Base-by-base conservation (phyloP, 176 grass and related monocot species). In the Bolboschoenus planiculmis region DNA sequence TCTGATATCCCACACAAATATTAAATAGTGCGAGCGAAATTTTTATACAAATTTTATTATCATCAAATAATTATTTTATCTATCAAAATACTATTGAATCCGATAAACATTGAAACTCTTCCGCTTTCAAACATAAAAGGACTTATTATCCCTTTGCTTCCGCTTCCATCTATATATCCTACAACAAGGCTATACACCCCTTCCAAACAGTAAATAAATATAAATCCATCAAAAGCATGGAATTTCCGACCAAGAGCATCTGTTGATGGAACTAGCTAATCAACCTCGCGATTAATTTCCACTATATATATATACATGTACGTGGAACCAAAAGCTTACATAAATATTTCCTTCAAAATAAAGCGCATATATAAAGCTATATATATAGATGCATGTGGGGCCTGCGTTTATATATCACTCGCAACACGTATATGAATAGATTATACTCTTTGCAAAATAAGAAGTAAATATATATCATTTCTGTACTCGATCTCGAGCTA, bases 161-260 rank as follows among this genome's bases (percentile, higher is more conserved):
- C n/a, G n/a, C n/a, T n/a, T n/a, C n/a, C n/a, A n/a, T n/a, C n/a
- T n/a, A n/a, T n/a, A n/a, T n/a, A n/a, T n/a, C n/a, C n/a, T n/a
- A n/a, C n/a, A n/a, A n/a, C n/a, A n/a, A n/a, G n/a, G n/a, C n/a
- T 37, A 18, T 73, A 47, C 13, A 46, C 68, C 70, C 2, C 1
- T 26, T 74, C 23, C 70, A 47, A 74, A 40, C 42, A 47, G 42
- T 40, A 74, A 46, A 74, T 48, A n/a, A 42, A 74, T 47, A n/a
- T n/a, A n/a, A 20, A 64, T 65, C 61, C 61, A 65, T 34, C 30
- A 13, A 74, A 48, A 15, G 40, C n/a, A 2, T 57, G 35, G n/a
- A 23, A 71, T 71, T 42, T 72, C 37, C n/a, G 67, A 72, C 67
- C 37, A 39, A 43, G 67, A 43, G 67, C 67, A 72, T 72, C 67